phyloP scores from a whole-genome alignment of 1,284 basidiomycete species.

The Trichosporon sp. region DNA sequence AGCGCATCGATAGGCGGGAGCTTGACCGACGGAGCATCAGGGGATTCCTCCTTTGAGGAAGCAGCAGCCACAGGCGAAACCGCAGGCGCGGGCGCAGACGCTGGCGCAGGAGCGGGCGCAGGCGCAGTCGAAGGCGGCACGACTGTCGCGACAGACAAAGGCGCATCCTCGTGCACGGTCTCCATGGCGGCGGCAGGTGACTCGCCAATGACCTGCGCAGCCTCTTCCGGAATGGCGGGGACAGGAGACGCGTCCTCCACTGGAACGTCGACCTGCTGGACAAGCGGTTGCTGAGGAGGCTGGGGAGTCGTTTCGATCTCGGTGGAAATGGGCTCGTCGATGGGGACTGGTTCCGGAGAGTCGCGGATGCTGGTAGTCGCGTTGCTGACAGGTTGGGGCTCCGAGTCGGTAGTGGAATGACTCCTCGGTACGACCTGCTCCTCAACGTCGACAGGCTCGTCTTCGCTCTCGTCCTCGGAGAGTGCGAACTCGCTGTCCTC shows the following conservation, averaged over 20 bases:
- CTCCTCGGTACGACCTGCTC: conserved; percentile 5
- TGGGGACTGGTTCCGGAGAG: background rate
- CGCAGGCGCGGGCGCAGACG: background rate
- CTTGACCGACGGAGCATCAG: background rate
- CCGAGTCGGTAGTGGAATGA: background rate
- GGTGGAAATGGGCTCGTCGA: background rate
- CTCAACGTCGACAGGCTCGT: conserved; percentile 4
- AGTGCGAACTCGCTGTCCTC: conserved; percentile 4
- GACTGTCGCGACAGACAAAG: background rate
- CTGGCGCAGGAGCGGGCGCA: background rate
- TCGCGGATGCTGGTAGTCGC: background rate
- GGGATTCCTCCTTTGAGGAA: background rate
- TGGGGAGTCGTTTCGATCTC: background rate
- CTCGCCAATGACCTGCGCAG: background rate
- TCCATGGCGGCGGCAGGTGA: background rate
- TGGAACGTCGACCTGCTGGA: background rate
- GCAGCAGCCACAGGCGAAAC: too few species aligned
- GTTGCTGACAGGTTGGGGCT: conserved; percentile 5
- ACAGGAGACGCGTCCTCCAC: background rate
- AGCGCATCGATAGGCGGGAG: background rate
- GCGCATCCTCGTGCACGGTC: background rate
- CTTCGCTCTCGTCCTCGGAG: conserved; percentile 6
- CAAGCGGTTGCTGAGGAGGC: background rate
- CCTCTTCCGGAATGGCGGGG: background rate
- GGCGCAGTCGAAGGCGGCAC: background rate